A percentile compares a stretch with the other conserved stretches of the same genome.
These are phyloP conservation scores for Biscutella auriculata DNA, from an alignment of 441 rosid species.

Conservation along the genomic window DNA sequence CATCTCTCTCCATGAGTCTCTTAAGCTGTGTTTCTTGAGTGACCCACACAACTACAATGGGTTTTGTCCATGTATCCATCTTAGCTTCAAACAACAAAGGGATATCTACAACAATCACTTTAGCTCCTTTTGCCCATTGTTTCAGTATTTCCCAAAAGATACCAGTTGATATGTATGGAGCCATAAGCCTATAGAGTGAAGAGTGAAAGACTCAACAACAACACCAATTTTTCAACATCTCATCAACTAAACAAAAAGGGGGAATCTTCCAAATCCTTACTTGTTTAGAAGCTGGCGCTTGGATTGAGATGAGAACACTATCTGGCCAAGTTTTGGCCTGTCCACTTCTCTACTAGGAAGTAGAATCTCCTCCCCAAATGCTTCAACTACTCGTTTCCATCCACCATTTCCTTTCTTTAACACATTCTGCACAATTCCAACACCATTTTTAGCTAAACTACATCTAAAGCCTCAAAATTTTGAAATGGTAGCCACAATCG, in stretches of 20 bases:
- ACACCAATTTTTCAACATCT: no score
- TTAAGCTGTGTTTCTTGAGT: slow-evolving; percentile 19
- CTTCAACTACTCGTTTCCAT: slow-evolving; percentile 63
- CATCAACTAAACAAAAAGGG: background rate
- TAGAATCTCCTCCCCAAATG: slow-evolving; percentile 67
- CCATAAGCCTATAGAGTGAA: slow-evolving; percentile 42
- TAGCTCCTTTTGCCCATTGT: slow-evolving; percentile 53
- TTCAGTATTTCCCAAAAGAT: slow-evolving; percentile 47
- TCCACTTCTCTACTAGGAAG: slow-evolving; percentile 33
- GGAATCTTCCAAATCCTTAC: slow-evolving; percentile 20
- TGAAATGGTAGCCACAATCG: background rate
- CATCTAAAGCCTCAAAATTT: no score
- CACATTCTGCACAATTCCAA: slow-evolving; percentile 77
- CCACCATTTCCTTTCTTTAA: slow-evolving; percentile 65
- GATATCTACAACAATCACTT: slow-evolving; percentile 56
- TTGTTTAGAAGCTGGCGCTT: slow-evolving; percentile 71
- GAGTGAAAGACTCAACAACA: background rate
- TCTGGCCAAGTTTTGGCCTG: slow-evolving; percentile 62
- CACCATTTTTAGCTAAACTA: no score
- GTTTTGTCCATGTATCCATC: slow-evolving; percentile 70
- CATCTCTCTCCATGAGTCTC: slow-evolving; percentile 20
- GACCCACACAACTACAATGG: slow-evolving; percentile 35
- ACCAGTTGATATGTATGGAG: slow-evolving; percentile 63
- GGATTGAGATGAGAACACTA: slow-evolving; percentile 65
- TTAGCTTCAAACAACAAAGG: slow-evolving; percentile 72